Conservation (phyloP, 169 alveolate genomes). For the Plasmodium knowlesi region DNA sequence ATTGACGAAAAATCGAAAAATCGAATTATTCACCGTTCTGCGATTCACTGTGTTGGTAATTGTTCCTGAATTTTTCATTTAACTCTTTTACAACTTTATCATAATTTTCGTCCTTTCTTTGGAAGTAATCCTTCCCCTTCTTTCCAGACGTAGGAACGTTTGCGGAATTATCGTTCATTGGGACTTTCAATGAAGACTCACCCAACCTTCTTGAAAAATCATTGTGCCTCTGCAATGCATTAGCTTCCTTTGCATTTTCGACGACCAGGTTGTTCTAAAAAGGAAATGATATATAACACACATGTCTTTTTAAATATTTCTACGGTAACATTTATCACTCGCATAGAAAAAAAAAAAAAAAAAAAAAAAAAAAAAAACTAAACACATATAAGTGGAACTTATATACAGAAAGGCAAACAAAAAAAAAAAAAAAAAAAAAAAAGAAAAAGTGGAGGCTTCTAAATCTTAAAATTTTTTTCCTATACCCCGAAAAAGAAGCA, state of each 20-base stretch:
- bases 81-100: not conserved
- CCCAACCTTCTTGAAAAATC: not conserved
- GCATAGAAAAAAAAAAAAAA: not conserved
- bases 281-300: not conserved
- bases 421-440: not conserved
- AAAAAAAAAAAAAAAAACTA: not conserved
- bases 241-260: not conserved
- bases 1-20: not conserved
- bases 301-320: not conserved
- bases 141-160: not conserved
- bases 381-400: not conserved
- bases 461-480: not conserved
- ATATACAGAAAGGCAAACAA: not conserved
- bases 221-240: not conserved
- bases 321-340: not conserved
- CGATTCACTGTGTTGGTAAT: not conserved
- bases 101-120: not conserved
- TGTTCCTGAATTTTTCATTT: not conserved
- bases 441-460: not conserved
- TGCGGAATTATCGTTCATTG: not conserved
- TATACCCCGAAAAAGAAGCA: not conserved
- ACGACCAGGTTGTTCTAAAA: not conserved
- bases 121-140: not conserved
- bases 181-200: not conserved
- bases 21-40: not conserved